Evolutionary conservation across 2,329 filamentous ascomycete species (phyloP).

Genomic region (Beauveria rudraprayagi): DNA sequence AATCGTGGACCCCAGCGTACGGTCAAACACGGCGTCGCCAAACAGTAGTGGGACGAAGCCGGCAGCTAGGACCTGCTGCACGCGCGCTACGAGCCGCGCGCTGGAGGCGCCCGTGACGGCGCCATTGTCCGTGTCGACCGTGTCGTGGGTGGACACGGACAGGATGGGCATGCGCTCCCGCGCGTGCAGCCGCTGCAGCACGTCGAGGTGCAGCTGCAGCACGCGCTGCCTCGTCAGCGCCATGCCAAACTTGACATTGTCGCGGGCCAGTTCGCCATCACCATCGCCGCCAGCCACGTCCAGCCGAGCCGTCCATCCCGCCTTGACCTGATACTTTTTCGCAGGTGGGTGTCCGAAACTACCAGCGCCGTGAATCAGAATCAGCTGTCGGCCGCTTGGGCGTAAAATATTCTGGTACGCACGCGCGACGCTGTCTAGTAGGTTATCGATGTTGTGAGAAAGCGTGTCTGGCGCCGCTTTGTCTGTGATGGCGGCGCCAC

Average conservation of each 20-base stretch:
- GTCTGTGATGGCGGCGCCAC: conserved; percentile 12
- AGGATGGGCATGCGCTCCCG: conserved; percentile 2
- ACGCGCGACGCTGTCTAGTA: conserved; percentile 3
- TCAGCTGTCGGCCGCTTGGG: neutral
- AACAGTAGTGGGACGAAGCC: conserved; percentile 11
- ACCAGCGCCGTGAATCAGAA: conserved; percentile 10
- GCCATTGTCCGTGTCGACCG: conserved; percentile 4
- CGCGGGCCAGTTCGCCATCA: neutral
- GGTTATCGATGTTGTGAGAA: neutral
- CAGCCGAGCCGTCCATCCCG: neutral
- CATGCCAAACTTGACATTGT: conserved; percentile 10
- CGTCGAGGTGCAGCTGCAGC: conserved; percentile 4
- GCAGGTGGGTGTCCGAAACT: conserved; percentile 12
- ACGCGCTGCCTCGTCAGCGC: conserved; percentile 9
- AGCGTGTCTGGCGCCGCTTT: conserved; percentile 5
- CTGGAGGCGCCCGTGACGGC: neutral
- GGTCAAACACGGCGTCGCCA: conserved; percentile 10
- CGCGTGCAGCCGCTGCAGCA: conserved; percentile 2
- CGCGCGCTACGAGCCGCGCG: neutral
- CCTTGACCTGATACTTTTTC: conserved; percentile 11
- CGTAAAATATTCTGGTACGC: conserved; percentile 1
- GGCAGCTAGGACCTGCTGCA: neutral
- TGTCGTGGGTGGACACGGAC: conserved; percentile 11
- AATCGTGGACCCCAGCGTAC: neutral
- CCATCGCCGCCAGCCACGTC: neutral